Base-by-base conservation (phyloP, 306 rosid genomes). In the Lathyrus sativus region DNA sequence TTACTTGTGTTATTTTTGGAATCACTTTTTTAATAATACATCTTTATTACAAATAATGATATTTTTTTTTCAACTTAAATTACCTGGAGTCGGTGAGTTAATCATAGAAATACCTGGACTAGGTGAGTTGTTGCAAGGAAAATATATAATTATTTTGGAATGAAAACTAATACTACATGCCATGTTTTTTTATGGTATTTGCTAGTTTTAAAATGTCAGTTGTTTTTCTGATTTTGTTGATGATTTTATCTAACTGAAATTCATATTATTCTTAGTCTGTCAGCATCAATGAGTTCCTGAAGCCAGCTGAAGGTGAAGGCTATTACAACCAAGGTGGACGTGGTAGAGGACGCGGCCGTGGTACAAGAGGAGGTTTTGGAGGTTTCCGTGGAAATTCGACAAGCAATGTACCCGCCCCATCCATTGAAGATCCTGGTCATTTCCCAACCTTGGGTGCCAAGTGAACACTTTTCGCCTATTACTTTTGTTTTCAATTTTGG, bases 391-490 rank as follows among this genome's bases (percentile, higher is more conserved):
- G 90, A 42, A 75, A 74, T 57, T 59, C 53, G 0, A 7, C 37
- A 2, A 67, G 76, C 83, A 82, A 54, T 76, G 80, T 19, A 6
- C 74, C 74, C 2, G 97, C 97, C 7, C 99, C 99, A 18, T 64
- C 97, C 70, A 90, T 95, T 46, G 92, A 80, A 58, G 99, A 95
- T 80, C 92, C 84, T 0, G 85, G 85, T 7, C 96, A 88, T 81
- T 90, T 95, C 80, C 99, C 99, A 9, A 78, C 92, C 37, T 78
- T 95, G 73, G 86, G 95, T 72, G 99, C 69, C 33, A 95, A 95
- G 78, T 95, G 99, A 77, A 76, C 85, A 74, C 79, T 68, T 71
- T 17, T 26, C 61, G 55, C 59, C 44, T 51, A 42, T 75, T 41
- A 18, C 13, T 15, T 59, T 63, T 79, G 68, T 80, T 35, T 85